Evolutionary conservation across 176 grass and related monocot species (phyloP), one percentile per base, ranked within the genome.

Genomic region (Eragrostis curvula): DNA sequence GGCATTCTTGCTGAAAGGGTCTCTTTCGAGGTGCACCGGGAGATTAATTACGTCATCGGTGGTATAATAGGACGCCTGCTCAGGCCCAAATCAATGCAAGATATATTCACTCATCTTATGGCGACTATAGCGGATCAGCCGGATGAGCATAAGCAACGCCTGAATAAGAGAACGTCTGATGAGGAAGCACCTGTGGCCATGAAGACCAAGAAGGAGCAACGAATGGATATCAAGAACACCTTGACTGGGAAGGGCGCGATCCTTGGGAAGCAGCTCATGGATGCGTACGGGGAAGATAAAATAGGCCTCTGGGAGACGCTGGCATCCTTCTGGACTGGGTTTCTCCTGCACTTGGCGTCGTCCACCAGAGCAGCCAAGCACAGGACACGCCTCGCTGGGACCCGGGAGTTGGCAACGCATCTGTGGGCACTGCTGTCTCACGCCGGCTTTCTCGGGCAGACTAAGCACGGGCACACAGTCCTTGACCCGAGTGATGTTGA

Each of bases 21-120:
- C 10, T 29, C 53, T 5, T 0, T 0, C 0, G 58, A 42, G 13
- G 81, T 74, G 5, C 0, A 0, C 1, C 0, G 0, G 1, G 81
- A 83, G 24, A 66, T 17, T 1, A 2, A 0, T 9, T 0, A 7
- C 3, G 5, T 69, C 9, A 8, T 39, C 0, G 29, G 4, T 14
- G 10, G 41, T 6, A 13, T 9, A 9, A 45, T 45, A 41, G 0
- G 0, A 45, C 44, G 20, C 40, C 1, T 45, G 3, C 20, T 24
- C 16, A 4, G 0, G 2, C 14, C 0, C 21, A 39, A 12, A 21
- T 47, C 51, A 0, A 1, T 81, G 25, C 0, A 7, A 60, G 11
- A 72, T 16, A 12, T 61, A 0, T 72, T 36, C 7, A 0, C 5
- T 9, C 17, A 29, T 5, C 5, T 74, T 1, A 74, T 36, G 71